Percentiles rank a stretch among this genome's conserved stretches.
These are phyloP conservation scores for Eragrostis nindensis DNA, from an alignment of 176 grass and related monocot species.

Conservation along the genomic window DNA sequence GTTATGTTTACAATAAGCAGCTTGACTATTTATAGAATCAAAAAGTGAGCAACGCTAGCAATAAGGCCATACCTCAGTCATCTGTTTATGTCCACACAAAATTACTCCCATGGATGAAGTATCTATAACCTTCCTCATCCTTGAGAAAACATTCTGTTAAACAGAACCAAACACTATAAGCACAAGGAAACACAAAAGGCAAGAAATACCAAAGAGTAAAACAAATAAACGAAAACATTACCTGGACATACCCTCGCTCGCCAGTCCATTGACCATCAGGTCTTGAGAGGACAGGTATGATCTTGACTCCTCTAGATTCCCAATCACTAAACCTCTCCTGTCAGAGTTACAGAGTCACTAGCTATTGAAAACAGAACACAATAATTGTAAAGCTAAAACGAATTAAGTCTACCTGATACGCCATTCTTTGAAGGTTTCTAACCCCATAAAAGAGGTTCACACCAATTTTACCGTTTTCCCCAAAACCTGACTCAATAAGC, in stretches of 20 bases:
- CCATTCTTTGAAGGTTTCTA: conserved; percentile 85
- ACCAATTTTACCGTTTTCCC: conserved; percentile 46
- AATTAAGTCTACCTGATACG: conserved; percentile 67
- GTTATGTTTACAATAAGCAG: background rate
- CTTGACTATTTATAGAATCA: background rate
- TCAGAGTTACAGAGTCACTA: background rate
- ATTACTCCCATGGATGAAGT: conserved; percentile 67
- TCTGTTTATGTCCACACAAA: conserved; percentile 91
- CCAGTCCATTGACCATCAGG: conserved; percentile 76
- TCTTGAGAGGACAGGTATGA: conserved; percentile 80
- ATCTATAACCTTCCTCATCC: conserved; percentile 62
- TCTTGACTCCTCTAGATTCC: conserved; percentile 72
- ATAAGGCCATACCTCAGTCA: conserved; percentile 65
- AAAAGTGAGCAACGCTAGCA: conserved; percentile 6
- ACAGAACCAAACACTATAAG: conserved; percentile 12
- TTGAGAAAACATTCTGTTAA: conserved; percentile 76
- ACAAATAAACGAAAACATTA: conserved; percentile 19
- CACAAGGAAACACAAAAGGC: background rate
- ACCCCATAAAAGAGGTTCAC: conserved; percentile 84
- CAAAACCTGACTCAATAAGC: conserved; percentile 75
- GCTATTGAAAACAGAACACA: background rate
- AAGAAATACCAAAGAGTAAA: background rate
- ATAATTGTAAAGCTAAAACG: background rate
- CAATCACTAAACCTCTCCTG: conserved; percentile 79
- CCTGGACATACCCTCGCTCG: conserved; percentile 85